These are phyloP conservation scores for Kluyveromyces dobzhanskii DNA, from an alignment of 805 yeast genomes.

Conservation along the genomic window DNA sequence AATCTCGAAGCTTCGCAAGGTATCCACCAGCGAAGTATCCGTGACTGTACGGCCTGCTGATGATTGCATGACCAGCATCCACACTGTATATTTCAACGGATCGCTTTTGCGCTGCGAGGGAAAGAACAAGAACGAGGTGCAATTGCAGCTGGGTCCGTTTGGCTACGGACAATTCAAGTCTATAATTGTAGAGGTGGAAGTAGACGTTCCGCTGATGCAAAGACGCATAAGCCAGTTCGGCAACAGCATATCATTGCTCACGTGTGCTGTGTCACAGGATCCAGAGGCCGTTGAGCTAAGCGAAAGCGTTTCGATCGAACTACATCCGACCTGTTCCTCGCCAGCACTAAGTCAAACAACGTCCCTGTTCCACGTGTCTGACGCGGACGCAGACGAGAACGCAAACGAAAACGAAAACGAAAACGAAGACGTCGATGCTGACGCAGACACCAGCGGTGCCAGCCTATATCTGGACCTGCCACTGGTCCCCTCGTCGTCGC, in stretches of 20 bases:
- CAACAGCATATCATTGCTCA: neutral
- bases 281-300: neutral
- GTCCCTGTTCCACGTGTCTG: neutral
- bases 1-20: neutral
- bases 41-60: slow-evolving; percentile 3
- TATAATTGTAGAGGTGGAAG: slow-evolving; percentile 4
- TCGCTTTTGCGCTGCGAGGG: neutral
- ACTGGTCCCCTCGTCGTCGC: slow-evolving; percentile 13
- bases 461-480: slow-evolving; percentile 10
- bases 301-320: neutral
- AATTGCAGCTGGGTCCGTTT: slow-evolving; percentile 1
- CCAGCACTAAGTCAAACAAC: neutral
- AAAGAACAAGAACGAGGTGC: neutral
- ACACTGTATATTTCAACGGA: slow-evolving; percentile 7
- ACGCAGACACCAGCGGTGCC: neutral
- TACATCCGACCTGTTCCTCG: neutral
- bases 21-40: neutral
- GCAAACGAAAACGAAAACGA: neutral
- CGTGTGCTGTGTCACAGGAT: neutral
- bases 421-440: neutral
- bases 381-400: neutral
- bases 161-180: slow-evolving; percentile 4
- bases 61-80: slow-evolving; percentile 3
- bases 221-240: neutral
- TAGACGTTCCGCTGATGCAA: slow-evolving; percentile 4